phyloP scores from a whole-genome alignment of 1,139 yeast genomes.

The Saccharomyces hybrid region DNA sequence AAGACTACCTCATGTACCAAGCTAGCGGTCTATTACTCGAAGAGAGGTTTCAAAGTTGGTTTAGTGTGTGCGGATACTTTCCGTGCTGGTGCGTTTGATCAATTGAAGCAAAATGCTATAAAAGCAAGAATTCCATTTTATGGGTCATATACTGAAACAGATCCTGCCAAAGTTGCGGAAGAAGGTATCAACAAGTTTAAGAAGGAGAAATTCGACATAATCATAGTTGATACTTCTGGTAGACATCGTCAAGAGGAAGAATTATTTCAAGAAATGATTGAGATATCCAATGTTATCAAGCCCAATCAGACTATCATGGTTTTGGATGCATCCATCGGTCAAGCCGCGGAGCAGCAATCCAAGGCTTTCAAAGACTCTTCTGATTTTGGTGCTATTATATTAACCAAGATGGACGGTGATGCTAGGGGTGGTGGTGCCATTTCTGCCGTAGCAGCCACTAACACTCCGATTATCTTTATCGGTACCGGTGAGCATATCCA shows the following conservation, averaged over 20 bases:
- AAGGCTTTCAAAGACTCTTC: constrained; percentile 89
- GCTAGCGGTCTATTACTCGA: constrained; percentile 86
- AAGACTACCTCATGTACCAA: constrained; percentile 97
- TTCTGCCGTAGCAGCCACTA: constrained; percentile 95
- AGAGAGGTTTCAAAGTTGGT: constrained; percentile 91
- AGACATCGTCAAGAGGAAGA: constrained; percentile 94
- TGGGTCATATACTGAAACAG: constrained; percentile 92
- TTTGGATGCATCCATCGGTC: constrained; percentile 94
- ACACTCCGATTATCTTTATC: constrained; percentile 91
- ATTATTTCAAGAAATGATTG: constrained; percentile 88
- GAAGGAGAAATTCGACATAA: constrained; percentile 83
- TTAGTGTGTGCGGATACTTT: constrained; percentile 98
- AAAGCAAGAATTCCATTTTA: constrained; percentile 90
- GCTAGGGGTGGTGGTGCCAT: constrained; percentile 99
- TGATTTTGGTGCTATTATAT: constrained; percentile 87
- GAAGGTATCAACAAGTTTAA: constrained; percentile 92
- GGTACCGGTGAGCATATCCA: constrained; percentile 98
- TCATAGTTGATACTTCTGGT: constrained; percentile 96
- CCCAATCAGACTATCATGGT: constrained; percentile 98
- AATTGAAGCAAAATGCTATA: constrained; percentile 92
- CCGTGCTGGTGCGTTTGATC: constrained; percentile 99
- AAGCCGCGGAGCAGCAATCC: constrained; percentile 94
- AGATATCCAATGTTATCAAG: constrained; percentile 73
- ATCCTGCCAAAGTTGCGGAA: constrained; percentile 84
- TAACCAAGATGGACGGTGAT: constrained; percentile 97